Evolutionary conservation across 148 eudicot species (phyloP).

Genomic region (Chenopodium suecicum): DNA sequence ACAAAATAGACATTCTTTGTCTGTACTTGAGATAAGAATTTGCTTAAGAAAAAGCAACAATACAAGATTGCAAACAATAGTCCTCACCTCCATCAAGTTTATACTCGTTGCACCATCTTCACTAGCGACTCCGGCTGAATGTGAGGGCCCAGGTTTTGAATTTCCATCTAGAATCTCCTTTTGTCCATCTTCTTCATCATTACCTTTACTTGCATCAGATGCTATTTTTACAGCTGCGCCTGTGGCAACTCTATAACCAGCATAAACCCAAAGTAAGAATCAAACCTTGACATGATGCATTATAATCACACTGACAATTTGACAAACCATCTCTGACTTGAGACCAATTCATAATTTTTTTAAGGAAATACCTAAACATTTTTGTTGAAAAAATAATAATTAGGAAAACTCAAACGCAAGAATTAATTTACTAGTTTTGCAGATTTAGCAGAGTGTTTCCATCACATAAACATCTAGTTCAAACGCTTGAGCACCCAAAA

Average conservation of each 20-base stretch:
- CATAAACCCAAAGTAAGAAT: background rate
- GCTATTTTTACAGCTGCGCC: conserved; percentile 21
- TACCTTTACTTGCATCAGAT: conserved; percentile 30
- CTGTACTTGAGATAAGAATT: background rate
- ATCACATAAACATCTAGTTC: background rate
- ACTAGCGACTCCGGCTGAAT: conserved; percentile 47
- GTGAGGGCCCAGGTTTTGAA: conserved; percentile 39
- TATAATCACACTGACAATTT: too few species aligned
- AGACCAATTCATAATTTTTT: too few species aligned
- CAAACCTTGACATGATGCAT: background rate
- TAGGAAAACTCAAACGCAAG: background rate
- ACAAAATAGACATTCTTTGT: background rate
- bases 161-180: conserved; percentile 34
- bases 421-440: background rate
- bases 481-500: background rate
- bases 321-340: background rate
- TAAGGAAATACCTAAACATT: too few species aligned
- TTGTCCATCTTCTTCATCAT: conserved; percentile 32
- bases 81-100: conserved; percentile 49
- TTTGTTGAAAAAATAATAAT: background rate
- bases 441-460: background rate
- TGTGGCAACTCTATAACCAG: conserved; percentile 40
- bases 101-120: conserved; percentile 57
- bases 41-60: background rate
- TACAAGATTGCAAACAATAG: background rate